Evolutionary conservation across 2,329 filamentous ascomycete species (phyloP).

Genomic region (Aspergillus tanneri): DNA sequence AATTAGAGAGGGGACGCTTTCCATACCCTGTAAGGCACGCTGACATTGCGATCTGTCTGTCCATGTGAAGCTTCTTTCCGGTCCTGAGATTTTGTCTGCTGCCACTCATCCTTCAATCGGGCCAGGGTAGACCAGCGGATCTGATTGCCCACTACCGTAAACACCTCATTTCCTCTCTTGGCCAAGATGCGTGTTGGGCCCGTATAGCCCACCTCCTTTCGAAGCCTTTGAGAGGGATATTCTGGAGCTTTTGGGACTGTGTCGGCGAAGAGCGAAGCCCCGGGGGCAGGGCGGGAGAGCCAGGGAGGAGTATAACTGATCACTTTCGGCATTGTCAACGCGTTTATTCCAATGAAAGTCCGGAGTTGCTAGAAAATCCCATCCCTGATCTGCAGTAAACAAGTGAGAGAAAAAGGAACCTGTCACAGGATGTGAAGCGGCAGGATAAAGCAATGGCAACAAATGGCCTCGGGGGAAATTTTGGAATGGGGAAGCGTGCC

Average conservation of each 20-base stretch:
- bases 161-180: constrained; percentile 79
- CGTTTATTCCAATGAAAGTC: constrained; percentile 6
- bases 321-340: constrained; percentile 71
- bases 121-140: constrained; percentile 87
- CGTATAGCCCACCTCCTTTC: constrained; percentile 20
- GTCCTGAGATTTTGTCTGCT: constrained; percentile 38
- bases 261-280: constrained; percentile 72
- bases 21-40: constrained; percentile 32
- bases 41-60: constrained; percentile 36
- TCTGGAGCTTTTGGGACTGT: constrained; percentile 43
- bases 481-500: constrained; percentile 17
- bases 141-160: constrained; percentile 83
- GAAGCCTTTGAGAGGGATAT: constrained; percentile 22
- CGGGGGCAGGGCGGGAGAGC: constrained; percentile 75
- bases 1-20: too few relatives aligned
- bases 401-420: background rate
- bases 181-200: constrained; percentile 66
- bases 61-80: constrained; percentile 24
- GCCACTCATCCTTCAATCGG: constrained; percentile 67
- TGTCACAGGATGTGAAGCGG: background rate
- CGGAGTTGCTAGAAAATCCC: background rate
- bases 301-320: constrained; percentile 82
- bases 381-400: background rate
- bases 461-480: constrained; percentile 15
- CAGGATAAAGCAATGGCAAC: constrained; percentile 2